A percentile compares a stretch with the other conserved stretches of the same genome.
Evolutionary conservation across 2,329 filamentous ascomycete species (phyloP).

Genomic region (Sclerotinia nivalis): DNA sequence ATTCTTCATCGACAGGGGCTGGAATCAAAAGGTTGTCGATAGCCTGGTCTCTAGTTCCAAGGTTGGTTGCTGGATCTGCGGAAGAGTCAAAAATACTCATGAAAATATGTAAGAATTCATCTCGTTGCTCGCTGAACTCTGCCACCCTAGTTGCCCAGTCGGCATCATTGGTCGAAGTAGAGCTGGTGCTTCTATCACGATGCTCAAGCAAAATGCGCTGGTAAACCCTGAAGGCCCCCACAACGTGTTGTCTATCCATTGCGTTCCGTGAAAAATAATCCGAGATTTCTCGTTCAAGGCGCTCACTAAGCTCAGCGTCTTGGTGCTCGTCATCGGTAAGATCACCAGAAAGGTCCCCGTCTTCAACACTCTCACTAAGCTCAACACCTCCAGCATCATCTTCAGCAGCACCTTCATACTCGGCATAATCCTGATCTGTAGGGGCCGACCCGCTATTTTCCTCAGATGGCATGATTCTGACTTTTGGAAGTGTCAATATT

Average conservation of each 20-base stretch:
- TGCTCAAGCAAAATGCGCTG: not conserved
- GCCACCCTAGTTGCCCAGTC: no score
- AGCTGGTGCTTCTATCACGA: not conserved
- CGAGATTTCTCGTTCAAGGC: not conserved
- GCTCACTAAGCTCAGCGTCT: not conserved
- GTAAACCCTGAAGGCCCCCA: not conserved
- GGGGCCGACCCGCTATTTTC: not conserved
- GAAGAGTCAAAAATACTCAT: no score
- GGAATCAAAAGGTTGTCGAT: not conserved
- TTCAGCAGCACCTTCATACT: not conserved
- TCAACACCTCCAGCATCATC: not conserved
- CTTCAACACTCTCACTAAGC: not conserved
- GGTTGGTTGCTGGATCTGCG: no score
- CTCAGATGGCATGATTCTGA: not conserved
- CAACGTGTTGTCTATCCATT: no score
- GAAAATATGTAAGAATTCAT: no score
- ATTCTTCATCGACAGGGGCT: not conserved
- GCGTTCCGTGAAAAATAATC: rapidly evolving
- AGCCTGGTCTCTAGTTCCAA: not conserved
- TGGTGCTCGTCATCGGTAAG: not conserved
- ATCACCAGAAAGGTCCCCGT: not conserved
- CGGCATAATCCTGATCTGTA: not conserved
- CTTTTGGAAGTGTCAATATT: not conserved
- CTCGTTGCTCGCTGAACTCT: rapidly evolving
- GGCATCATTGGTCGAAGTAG: not conserved